Conservation (phyloP, 1,284 basidiomycete genomes). For the Amylostereum chailletii region DNA sequence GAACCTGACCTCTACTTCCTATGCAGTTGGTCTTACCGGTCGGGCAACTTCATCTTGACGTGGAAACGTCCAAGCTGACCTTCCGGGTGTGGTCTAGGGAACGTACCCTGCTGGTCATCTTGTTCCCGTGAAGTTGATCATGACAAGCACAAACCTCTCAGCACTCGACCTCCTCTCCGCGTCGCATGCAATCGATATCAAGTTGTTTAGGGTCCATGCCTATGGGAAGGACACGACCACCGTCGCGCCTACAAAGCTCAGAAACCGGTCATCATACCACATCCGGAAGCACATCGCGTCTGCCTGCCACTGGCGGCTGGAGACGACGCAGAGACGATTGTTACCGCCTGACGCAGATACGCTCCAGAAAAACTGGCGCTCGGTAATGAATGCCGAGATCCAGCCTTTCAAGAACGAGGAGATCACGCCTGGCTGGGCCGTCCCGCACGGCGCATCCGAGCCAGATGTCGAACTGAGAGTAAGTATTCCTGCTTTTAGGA, state of each 20-base stretch:
- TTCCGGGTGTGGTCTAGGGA: neutral
- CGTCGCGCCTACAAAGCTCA: neutral
- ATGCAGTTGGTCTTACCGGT: constrained; percentile 6
- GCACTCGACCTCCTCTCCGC: constrained; percentile 4
- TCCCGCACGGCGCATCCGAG: neutral
- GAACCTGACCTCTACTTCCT: neutral
- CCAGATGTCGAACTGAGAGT: neutral
- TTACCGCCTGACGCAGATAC: too few species aligned
- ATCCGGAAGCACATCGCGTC: too few species aligned
- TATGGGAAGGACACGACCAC: constrained; percentile 5
- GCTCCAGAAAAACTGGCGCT: neutral
- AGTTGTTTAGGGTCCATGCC: constrained; percentile 3
- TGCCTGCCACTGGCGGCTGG: too few species aligned
- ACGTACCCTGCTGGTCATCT: neutral
- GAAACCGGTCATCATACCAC: neutral
- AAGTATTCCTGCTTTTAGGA: neutral
- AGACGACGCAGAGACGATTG: too few species aligned
- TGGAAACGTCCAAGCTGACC: neutral
- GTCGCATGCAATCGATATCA: constrained; percentile 5
- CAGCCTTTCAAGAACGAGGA: neutral
- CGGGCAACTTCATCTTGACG: neutral
- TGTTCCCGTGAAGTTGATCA: constrained; percentile 5
- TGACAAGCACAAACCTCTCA: constrained; percentile 2
- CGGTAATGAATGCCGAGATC: neutral
- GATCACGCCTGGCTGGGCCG: neutral